Percentiles rank a stretch among this genome's conserved stretches.
phyloP scores from a whole-genome alignment of 345 rosid species.

The Hevea brasiliensis region DNA sequence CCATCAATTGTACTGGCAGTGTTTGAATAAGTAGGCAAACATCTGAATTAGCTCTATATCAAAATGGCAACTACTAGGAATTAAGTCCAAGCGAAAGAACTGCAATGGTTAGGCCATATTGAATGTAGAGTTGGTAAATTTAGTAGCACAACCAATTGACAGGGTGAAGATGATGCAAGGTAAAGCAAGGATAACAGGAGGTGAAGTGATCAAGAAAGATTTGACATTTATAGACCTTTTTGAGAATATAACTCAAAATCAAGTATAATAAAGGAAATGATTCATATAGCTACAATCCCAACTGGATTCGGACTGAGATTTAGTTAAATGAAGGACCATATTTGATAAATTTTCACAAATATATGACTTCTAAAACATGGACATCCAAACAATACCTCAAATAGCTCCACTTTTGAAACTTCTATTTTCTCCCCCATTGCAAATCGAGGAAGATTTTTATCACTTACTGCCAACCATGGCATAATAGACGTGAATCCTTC shows the following conservation, averaged over 20 bases:
- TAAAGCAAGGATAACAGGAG: background rate
- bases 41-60: background rate
- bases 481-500: constrained; percentile 81
- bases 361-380: background rate
- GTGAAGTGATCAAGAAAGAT: background rate
- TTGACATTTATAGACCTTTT: background rate
- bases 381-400: constrained; percentile 49
- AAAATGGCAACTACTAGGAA: background rate
- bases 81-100: background rate
- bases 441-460: constrained; percentile 74
- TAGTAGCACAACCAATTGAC: background rate
- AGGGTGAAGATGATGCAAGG: background rate
- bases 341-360: background rate
- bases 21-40: background rate
- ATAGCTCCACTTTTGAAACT: constrained; percentile 70
- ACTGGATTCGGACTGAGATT: background rate
- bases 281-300: background rate
- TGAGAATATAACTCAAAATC: background rate
- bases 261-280: background rate
- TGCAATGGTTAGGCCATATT: background rate
- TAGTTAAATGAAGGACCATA: background rate
- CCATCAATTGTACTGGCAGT: background rate
- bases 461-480: constrained; percentile 90
- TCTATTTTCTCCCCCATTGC: constrained; percentile 66
- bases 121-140: background rate